phyloP scores from a whole-genome alignment of 345 rosid genomes.

The Eucalyptus coolabah region DNA sequence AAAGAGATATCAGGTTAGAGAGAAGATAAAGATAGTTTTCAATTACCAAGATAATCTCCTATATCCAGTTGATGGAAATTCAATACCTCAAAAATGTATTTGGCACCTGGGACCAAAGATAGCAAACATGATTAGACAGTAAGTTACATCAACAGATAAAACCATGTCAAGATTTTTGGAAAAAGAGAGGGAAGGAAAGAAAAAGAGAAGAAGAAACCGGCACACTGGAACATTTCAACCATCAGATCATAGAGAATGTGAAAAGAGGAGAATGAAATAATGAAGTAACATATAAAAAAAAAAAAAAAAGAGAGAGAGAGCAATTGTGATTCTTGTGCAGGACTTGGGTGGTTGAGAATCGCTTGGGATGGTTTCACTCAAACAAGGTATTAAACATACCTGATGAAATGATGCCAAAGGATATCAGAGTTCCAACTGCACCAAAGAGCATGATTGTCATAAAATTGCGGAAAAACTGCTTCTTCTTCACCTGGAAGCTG shows the following conservation, averaged over 20 bases:
- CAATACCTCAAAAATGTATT: constrained; percentile 57
- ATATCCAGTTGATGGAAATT: constrained; percentile 49
- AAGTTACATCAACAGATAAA: neutral
- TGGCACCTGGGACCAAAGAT: constrained; percentile 42
- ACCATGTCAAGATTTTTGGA: neutral
- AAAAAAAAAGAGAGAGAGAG: too few relatives aligned
- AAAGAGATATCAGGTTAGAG: neutral
- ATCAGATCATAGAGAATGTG: neutral
- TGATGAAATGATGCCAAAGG: constrained; percentile 60
- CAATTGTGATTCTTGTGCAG: neutral
- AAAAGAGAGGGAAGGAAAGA: neutral
- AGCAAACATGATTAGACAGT: neutral
- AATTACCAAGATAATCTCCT: constrained; percentile 76
- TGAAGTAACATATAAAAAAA: neutral
- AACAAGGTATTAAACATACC: constrained; percentile 23
- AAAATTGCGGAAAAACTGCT: constrained; percentile 95
- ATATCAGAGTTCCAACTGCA: constrained; percentile 89
- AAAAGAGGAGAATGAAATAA: neutral
- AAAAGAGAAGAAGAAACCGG: neutral
- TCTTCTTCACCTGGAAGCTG: constrained; percentile 99
- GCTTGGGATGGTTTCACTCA: neutral
- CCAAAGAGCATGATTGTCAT: constrained; percentile 93
- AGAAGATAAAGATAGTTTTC: neutral
- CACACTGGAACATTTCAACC: neutral
- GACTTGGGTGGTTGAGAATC: neutral